Conservation (phyloP, 129 eudicot species). For the Ambrosia trifida region DNA sequence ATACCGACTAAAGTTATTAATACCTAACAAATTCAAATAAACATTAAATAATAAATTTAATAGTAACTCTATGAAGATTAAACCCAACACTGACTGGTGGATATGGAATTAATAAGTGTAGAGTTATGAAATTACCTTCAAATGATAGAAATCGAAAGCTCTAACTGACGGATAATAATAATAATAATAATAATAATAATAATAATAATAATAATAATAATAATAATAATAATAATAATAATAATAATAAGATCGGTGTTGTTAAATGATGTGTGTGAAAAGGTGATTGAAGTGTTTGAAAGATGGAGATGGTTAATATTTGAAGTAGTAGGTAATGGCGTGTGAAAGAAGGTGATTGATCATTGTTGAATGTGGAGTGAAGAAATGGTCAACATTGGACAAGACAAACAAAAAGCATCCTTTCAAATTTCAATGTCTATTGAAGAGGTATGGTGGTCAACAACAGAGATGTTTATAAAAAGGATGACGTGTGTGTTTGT, state of each 20-base stretch:
- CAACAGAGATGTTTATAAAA: background rate
- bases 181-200: background rate
- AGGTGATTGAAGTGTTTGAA: background rate
- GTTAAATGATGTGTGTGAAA: background rate
- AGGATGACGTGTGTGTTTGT: constrained; percentile 17
- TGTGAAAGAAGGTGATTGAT: constrained; percentile 20
- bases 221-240: background rate
- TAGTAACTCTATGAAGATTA: too few relatives aligned
- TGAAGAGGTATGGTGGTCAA: constrained; percentile 21
- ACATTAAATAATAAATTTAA: too few relatives aligned
- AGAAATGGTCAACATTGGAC: constrained; percentile 30
- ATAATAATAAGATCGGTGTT: background rate
- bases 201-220: background rate
- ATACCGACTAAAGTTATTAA: too few relatives aligned
- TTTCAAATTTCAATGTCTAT: background rate
- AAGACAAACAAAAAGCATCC: constrained; percentile 6
- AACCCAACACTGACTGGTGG: too few relatives aligned
- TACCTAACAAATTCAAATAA: too few relatives aligned
- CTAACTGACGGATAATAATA: too few relatives aligned
- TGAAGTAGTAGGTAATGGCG: background rate
- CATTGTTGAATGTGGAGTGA: constrained; percentile 25
- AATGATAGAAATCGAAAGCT: too few relatives aligned
- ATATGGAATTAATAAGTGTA: too few relatives aligned
- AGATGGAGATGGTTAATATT: background rate
- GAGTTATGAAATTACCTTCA: too few relatives aligned